Conservation (phyloP, 2,329 filamentous ascomycete species). For the Talaromyces islandicus region DNA sequence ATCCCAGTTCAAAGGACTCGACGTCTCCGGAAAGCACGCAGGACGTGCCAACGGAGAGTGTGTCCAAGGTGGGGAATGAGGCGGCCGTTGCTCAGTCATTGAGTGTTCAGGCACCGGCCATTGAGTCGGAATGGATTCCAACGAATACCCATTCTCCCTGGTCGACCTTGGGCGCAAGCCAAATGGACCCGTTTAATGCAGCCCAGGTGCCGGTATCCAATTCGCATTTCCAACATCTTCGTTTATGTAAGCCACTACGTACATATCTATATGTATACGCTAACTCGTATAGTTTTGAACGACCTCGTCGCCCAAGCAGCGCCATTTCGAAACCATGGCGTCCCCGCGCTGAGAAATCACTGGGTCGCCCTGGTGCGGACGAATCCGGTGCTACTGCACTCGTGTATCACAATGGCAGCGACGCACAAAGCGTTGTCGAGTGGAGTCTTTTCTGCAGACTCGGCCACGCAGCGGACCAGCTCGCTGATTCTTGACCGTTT, state of each 20-base stretch:
- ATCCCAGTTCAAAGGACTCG: conserved; percentile 6
- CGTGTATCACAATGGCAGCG: conserved; percentile 31
- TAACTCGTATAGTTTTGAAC: conserved; percentile 24
- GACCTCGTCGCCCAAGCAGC: conserved; percentile 31
- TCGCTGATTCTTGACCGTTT: conserved; percentile 30
- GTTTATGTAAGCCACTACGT: conserved; percentile 25
- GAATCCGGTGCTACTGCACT: conserved; percentile 31
- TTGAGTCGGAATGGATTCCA: conserved; percentile 8
- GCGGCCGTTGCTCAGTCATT: neutral
- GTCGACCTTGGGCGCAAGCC: conserved; percentile 26
- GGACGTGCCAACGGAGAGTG: neutral
- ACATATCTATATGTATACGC: neutral
- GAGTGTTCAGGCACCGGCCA: neutral
- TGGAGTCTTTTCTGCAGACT: conserved; percentile 28
- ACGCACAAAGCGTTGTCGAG: conserved; percentile 29
- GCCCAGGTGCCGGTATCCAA: conserved; percentile 30
- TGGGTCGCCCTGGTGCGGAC: conserved; percentile 30
- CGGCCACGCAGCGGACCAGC: conserved; percentile 23
- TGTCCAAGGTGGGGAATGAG: neutral
- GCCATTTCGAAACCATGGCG: conserved; percentile 29
- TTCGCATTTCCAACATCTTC: conserved; percentile 32
- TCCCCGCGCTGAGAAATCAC: conserved; percentile 27
- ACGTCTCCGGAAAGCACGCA: conserved; percentile 8
- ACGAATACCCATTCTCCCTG: conserved; percentile 14
- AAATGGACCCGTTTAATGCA: conserved; percentile 30